Percentiles rank a stretch among this genome's conserved stretches.
Conservation (phyloP, 352 stramenopile species). For the Phytopythium helicoides region DNA sequence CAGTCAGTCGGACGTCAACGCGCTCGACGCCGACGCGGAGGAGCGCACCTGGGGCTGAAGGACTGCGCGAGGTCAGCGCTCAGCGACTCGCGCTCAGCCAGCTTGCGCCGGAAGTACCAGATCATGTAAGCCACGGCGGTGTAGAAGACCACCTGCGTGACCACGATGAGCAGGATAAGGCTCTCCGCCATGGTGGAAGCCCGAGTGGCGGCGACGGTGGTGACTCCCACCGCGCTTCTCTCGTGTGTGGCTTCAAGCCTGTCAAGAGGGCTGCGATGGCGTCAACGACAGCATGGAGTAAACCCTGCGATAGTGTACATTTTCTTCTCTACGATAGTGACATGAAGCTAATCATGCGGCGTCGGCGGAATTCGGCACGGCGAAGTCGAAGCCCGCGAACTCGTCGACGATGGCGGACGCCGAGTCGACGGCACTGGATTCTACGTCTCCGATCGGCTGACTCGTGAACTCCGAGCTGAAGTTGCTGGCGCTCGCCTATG, state of each 20-base stretch:
- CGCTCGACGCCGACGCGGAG: not conserved
- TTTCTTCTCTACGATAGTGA: too few relatives aligned
- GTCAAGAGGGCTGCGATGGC: too few relatives aligned
- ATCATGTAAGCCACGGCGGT: slow-evolving; percentile 27
- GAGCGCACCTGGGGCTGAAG: slow-evolving; percentile 26
- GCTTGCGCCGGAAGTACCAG: slow-evolving; percentile 19
- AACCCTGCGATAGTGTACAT: too few relatives aligned
- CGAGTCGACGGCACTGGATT: slow-evolving; percentile 15
- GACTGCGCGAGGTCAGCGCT: slow-evolving; percentile 19
- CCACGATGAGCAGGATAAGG: slow-evolving; percentile 35
- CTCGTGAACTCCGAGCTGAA: slow-evolving; percentile 87
- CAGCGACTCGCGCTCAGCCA: slow-evolving; percentile 6
- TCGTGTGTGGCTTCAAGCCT: not conserved
- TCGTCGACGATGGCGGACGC: slow-evolving; percentile 44
- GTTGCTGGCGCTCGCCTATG: slow-evolving; percentile 65
- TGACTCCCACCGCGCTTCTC: not conserved
- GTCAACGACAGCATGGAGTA: too few relatives aligned
- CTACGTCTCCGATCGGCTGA: slow-evolving; percentile 44
- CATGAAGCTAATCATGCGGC: slow-evolving; percentile 47
- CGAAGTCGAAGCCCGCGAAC: slow-evolving; percentile 90
- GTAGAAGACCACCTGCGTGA: slow-evolving; percentile 31
- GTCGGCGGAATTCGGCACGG: slow-evolving; percentile 35
- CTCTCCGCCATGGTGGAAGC: slow-evolving; percentile 5
- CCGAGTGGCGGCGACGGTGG: not conserved
- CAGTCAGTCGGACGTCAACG: slow-evolving; percentile 2